These are phyloP conservation scores for Conticribra weissflogii DNA, from an alignment of 108 stramenopile genomes.

Conservation along the genomic window DNA sequence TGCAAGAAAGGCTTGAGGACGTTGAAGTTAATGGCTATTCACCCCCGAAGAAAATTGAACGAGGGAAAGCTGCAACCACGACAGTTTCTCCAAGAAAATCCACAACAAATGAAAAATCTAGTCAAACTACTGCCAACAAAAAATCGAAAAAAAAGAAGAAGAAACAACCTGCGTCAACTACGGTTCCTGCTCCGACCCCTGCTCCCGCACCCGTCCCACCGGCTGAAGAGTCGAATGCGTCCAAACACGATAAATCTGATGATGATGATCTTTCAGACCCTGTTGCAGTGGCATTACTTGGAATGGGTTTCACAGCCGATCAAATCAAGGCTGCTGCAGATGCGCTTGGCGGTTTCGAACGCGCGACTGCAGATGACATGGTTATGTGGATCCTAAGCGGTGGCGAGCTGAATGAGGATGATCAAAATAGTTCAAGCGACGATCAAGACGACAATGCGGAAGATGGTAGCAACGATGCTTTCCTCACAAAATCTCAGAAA, in stretches of 20 bases:
- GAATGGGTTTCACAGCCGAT: slow-evolving; percentile 80
- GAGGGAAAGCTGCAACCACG: slow-evolving; percentile 8
- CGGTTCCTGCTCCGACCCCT: slow-evolving; percentile 14
- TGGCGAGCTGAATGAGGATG: slow-evolving; percentile 9
- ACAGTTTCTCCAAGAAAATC: background rate
- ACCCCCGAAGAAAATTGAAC: slow-evolving; percentile 25
- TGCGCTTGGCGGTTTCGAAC: slow-evolving; percentile 77
- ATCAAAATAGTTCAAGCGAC: slow-evolving; percentile 1
- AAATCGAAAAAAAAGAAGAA: slow-evolving; percentile 69
- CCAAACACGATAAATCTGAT: slow-evolving; percentile 5
- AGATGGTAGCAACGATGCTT: background rate
- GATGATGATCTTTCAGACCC: slow-evolving; percentile 58
- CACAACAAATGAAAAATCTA: background rate
- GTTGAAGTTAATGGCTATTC: slow-evolving; percentile 67
- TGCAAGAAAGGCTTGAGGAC: slow-evolving; percentile 49
- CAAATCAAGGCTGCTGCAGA: slow-evolving; percentile 69
- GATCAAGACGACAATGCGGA: slow-evolving; percentile 1
- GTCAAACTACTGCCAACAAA: slow-evolving; percentile 19
- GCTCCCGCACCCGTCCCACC: background rate
- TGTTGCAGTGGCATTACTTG: slow-evolving; percentile 67
- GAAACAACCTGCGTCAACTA: slow-evolving; percentile 19
- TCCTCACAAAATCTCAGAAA: slow-evolving; percentile 19
- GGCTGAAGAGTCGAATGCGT: slow-evolving; percentile 11
- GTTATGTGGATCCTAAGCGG: slow-evolving; percentile 82
- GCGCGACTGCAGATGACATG: slow-evolving; percentile 80